Percentiles rank a stretch among this genome's conserved stretches.
These are phyloP conservation scores for Aspergillus tamarii DNA, from an alignment of 2,329 filamentous ascomycete genomes.

Conservation along the genomic window DNA sequence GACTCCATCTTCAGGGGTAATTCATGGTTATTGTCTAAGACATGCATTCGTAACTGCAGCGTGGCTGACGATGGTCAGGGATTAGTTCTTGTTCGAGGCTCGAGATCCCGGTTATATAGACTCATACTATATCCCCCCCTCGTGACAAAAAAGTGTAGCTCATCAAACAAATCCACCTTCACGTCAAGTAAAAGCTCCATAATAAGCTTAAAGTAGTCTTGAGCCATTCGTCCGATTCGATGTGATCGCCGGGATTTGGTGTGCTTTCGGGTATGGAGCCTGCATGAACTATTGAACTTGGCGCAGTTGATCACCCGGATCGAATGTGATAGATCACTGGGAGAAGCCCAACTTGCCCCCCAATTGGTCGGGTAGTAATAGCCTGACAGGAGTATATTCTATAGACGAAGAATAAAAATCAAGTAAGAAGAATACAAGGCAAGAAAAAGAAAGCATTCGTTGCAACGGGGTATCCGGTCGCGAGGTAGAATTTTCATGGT, in stretches of 20 bases:
- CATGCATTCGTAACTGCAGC: conserved; percentile 6
- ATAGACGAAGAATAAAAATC: neutral
- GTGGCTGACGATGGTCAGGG: conserved; percentile 15
- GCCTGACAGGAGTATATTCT: neutral
- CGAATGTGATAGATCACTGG: conserved; percentile 7
- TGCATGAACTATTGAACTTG: conserved; percentile 17
- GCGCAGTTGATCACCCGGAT: conserved; percentile 12
- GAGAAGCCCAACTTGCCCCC: neutral
- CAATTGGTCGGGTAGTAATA: neutral
- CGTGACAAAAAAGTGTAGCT: no score
- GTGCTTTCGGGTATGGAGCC: neutral
- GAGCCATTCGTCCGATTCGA: neutral
- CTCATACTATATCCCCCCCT: neutral
- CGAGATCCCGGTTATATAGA: neutral
- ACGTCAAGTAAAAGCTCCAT: neutral
- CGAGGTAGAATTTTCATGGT: neutral
- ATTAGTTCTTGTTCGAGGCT: neutral
- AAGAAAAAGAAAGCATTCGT: neutral
- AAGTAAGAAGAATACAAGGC: neutral
- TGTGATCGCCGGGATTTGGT: neutral
- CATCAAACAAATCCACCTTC: neutral
- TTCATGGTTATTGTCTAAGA: neutral
- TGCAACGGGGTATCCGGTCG: neutral
- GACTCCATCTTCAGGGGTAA: neutral
- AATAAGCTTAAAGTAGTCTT: conserved; percentile 1